Evolutionary conservation across 306 rosid genomes (phyloP), one percentile per base, ranked within the genome.

Genomic region (Citrullus mucosospermus): DNA sequence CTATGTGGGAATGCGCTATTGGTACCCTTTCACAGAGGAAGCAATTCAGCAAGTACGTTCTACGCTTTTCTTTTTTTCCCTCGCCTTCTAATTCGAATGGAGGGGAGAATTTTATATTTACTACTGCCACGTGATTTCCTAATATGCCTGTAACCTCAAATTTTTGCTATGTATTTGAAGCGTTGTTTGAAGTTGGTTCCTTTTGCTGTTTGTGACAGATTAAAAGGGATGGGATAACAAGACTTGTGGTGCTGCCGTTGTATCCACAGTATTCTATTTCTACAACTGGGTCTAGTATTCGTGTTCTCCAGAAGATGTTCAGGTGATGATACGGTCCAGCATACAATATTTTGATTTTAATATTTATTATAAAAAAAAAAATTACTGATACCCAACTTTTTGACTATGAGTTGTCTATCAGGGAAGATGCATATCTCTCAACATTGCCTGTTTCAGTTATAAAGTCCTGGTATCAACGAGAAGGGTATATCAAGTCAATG

Each of bases 1-100:
- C 72, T 96, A 96, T 57, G 93, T 96, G 28, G 99, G 97, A 72
- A 96, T 96, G 98, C 88, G 99, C 57, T 96, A 96, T 82, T 96
- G 98, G 99, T 93, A 87, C 84, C 99, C 99, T 22, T 96, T 96
- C 87, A 96, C 99, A 4, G 99, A 96, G 87, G 98, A 96, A 89
- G 98, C 99, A 74, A 79, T 96, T 82, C 88, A 89, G 66, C 96
- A 91, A 88, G 99, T 96, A 57, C 77, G 89, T 85, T 77, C 77
- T 79, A 78, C 16, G 8, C 78, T 72, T 80, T 39, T 39, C 67
- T 80, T 38, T 39, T 65, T 41, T 56, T 63, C 80, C n/a, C 41
- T 60, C 25, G 80, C 60, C 14, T 63, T 30, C 22, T 46, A 44
- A 6, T 78, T 43, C 20, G 7, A 53, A 54, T 75, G 57, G 39